Conservation (phyloP, 2,329 filamentous ascomycete genomes). For the Colletotrichum musae region DNA sequence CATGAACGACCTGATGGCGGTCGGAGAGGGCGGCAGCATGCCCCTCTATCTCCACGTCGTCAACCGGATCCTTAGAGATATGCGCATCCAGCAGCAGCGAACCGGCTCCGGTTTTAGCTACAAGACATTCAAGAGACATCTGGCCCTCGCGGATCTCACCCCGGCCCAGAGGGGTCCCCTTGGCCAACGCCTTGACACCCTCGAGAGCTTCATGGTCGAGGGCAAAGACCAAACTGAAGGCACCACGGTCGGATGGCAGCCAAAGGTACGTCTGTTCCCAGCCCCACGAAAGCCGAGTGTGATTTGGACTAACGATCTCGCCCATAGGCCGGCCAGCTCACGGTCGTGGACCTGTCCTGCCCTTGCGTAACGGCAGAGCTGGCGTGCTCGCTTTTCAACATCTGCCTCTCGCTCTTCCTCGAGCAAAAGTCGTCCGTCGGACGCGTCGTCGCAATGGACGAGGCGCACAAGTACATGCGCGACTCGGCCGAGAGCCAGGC, state of each 20-base stretch:
- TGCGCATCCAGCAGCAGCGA: slow-evolving; percentile 63
- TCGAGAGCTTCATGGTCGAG: slow-evolving; percentile 74
- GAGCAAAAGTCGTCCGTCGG: slow-evolving; percentile 65
- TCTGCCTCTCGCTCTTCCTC: slow-evolving; percentile 77
- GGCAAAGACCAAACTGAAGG: background rate
- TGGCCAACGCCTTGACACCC: slow-evolving; percentile 70
- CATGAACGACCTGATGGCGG: slow-evolving; percentile 74
- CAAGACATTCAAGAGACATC: slow-evolving; percentile 56
- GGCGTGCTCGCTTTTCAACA: slow-evolving; percentile 81
- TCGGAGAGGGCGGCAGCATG: slow-evolving; percentile 55
- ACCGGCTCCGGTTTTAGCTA: slow-evolving; percentile 63
- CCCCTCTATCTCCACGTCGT: slow-evolving; percentile 73
- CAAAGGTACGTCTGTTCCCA: slow-evolving; percentile 42
- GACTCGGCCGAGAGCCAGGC: slow-evolving; percentile 65
- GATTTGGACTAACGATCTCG: background rate
- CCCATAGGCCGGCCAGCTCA: slow-evolving; percentile 64
- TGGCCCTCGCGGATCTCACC: slow-evolving; percentile 57
- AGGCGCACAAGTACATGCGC: slow-evolving; percentile 84
- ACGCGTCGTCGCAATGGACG: slow-evolving; percentile 78
- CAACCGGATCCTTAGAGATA: slow-evolving; percentile 68
- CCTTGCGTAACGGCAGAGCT: slow-evolving; percentile 77
- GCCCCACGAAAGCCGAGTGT: background rate
- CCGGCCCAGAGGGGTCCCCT: slow-evolving; percentile 68
- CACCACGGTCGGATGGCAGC: slow-evolving; percentile 46
- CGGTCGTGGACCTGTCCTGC: slow-evolving; percentile 81